Evolutionary conservation across 805 yeast species (phyloP), one percentile per base, ranked within the genome.

Genomic region (Wickerhamiella hasegawae): DNA sequence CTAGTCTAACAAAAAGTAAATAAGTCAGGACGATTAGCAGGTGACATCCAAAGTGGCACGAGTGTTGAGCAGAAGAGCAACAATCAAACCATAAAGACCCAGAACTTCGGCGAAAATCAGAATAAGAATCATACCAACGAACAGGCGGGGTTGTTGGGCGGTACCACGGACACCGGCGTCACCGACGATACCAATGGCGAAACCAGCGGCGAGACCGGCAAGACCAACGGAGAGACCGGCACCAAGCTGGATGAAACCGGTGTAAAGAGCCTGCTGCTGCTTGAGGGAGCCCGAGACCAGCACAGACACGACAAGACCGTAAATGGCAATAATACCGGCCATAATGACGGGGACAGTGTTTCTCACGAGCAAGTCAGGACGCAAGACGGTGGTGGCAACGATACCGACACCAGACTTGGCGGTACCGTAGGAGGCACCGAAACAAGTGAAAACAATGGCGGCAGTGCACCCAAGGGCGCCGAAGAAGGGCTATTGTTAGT

Each of bases 381-480:
- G 82, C 59, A 87, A 68, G 42, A 85, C 95, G 64, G 94, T 80
- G 47, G 95, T 83, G 58, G 94, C 98, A 68, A 95, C 87, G 58
- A 87, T 85, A 74, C 97, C 98, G 47, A 90, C 94, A 68, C 98
- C 98, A 18, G 95, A 80, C 65, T 87, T 87, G 56, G 98, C 98
- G 47, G 97, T 87, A 68, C 98, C 98, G 63, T 85, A 85, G 39
- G 95, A 82, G 54, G 98, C 97, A 68, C 98, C 98, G 59, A 85
- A 83, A 58, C 95, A 83, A 60, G 98, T 85, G 74, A 90, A 90
- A 56, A 92, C 83, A 57, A 90, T 90, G 60, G 99, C 96, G 36
- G 97, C 83, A 40, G 98, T 94, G 71, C 98, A 92, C 59, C 99
- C 99, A 57, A 90, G 82, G 49, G 96, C 87, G 55, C 99, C 99